phyloP scores from a whole-genome alignment of 2,329 filamentous ascomycete genomes.

The Thielaviopsis ethacetica region DNA sequence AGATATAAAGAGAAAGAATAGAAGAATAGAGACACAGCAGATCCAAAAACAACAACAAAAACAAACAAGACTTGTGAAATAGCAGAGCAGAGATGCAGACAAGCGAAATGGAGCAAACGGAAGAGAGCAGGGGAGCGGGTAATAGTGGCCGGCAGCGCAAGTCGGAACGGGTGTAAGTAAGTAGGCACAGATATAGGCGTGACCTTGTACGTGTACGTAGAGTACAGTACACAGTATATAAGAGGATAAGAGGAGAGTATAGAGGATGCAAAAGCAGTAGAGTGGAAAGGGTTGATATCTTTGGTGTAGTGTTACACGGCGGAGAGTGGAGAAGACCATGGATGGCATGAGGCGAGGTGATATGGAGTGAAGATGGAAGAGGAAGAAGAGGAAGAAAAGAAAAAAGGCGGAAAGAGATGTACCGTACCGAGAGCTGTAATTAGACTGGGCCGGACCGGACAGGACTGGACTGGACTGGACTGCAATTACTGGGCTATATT shows the following conservation, averaged over 20 bases:
- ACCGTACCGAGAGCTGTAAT: not conserved
- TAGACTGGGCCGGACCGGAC: not conserved
- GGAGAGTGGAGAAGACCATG: not conserved
- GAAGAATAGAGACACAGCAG: not conserved
- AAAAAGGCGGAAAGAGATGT: not conserved
- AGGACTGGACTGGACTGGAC: not conserved
- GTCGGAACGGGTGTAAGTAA: not conserved
- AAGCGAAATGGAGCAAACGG: not conserved
- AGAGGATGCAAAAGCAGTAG: not conserved
- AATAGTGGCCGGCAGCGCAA: not conserved
- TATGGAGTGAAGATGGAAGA: not conserved
- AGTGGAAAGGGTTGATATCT: too few relatives aligned
- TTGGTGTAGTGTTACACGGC: not conserved
- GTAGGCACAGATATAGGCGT: not conserved
- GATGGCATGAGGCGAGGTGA: not conserved
- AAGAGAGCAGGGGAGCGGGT: not conserved
- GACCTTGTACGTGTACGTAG: not conserved
- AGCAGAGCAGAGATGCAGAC: not conserved
- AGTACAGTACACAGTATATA: not conserved
- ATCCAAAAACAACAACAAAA: not conserved
- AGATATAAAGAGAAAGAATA: not conserved
- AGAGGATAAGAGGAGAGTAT: not conserved
- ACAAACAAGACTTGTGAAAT: not conserved
- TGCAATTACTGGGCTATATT: not conserved
- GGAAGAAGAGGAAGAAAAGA: not conserved